Percentiles rank a stretch among this genome's conserved stretches.
Conservation (phyloP, 192 early-diverging fungal species). For the Linnemannia elongata region DNA sequence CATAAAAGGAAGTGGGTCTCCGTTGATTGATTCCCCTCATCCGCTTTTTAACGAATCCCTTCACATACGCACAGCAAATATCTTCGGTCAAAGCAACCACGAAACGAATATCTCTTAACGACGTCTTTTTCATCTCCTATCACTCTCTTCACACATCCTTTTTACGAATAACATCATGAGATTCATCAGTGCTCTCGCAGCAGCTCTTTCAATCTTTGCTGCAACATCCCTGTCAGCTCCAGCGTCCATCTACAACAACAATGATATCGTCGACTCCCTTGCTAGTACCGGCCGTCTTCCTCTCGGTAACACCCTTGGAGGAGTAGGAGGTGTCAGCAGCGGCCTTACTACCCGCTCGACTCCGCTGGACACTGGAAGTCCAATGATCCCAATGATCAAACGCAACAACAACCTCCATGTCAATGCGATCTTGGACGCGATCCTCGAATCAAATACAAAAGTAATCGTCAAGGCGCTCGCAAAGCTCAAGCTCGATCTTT, state of each 20-base stretch:
- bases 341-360: background rate
- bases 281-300: background rate
- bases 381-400: background rate
- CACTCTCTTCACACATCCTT: background rate
- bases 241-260: background rate
- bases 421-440: background rate
- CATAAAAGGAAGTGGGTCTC: background rate
- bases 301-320: no score
- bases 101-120: background rate
- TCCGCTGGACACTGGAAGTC: no score
- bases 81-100: background rate
- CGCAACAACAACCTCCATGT: background rate
- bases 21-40: background rate
- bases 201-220: background rate
- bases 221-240: background rate
- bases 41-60: slow-evolving; percentile 1
- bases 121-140: background rate
- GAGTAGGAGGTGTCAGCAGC: no score
- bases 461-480: slow-evolving; percentile 21
- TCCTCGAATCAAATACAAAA: slow-evolving; percentile 21
- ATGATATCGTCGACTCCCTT: background rate
- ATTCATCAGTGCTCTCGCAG: background rate
- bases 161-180: background rate
- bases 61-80: background rate
- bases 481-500: slow-evolving; percentile 23